These are phyloP conservation scores for Haplographium delicatum DNA, from an alignment of 495 filamentous ascomycete genomes.

Conservation along the genomic window DNA sequence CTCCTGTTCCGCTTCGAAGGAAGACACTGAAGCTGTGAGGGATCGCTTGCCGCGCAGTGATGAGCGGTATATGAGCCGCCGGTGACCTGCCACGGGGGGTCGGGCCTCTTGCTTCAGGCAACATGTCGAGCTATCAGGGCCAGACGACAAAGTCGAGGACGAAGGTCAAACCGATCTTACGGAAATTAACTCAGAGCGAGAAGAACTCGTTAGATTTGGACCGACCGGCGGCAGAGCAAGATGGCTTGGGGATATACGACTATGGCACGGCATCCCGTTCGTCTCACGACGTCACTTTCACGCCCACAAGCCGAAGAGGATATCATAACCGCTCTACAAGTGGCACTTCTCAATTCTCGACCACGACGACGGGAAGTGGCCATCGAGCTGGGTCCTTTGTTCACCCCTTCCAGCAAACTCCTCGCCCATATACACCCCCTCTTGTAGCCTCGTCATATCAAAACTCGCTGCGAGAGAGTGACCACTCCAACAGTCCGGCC, in stretches of 20 bases:
- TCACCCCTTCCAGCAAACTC: conserved; percentile 53
- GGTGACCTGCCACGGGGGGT: conserved; percentile 3
- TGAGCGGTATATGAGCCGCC: conserved; percentile 20
- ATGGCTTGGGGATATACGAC: conserved; percentile 28
- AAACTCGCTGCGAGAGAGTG: conserved; percentile 41
- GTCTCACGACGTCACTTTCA: conserved; percentile 23
- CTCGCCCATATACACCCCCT: conserved; percentile 51
- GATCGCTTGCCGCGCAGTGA: conserved; percentile 4
- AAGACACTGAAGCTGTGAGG: not conserved
- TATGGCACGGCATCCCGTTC: conserved; percentile 22
- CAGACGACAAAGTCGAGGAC: conserved; percentile 14
- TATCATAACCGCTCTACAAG: conserved; percentile 48
- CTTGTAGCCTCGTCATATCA: conserved; percentile 39
- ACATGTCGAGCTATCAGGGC: conserved; percentile 19
- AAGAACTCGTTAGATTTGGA: conserved; percentile 51
- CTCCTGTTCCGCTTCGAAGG: too few species aligned
- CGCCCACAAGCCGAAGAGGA: conserved; percentile 17
- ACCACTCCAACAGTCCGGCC: conserved; percentile 34
- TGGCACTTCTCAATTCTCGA: conserved; percentile 41
- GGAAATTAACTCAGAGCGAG: conserved; percentile 45
- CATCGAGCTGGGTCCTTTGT: conserved; percentile 39
- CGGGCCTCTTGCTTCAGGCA: not conserved
- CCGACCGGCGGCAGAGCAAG: conserved; percentile 44
- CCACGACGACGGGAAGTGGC: conserved; percentile 36
- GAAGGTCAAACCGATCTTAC: conserved; percentile 49